These are phyloP conservation scores for Thelonectria blattea DNA, from an alignment of 2,329 filamentous ascomycete genomes.

Conservation along the genomic window DNA sequence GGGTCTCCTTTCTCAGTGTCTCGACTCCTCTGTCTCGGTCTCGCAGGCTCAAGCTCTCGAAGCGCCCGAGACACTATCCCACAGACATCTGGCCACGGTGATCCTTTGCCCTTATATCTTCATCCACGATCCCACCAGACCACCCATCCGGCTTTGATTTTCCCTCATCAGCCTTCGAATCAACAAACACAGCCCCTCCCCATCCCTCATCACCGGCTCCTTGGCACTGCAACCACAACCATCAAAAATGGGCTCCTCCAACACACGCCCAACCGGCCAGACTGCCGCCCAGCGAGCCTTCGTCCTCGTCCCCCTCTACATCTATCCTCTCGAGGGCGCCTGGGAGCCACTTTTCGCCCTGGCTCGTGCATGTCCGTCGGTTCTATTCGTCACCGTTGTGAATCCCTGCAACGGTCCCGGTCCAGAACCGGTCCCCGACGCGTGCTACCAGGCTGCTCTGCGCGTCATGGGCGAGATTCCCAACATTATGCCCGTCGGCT, in stretches of 20 bases:
- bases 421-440: slow-evolving; percentile 20
- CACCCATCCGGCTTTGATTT: background rate
- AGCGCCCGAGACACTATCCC: background rate
- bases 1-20: too few relatives aligned
- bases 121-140: background rate
- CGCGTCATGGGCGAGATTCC: slow-evolving; percentile 10
- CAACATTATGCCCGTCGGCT: slow-evolving; percentile 20
- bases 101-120: background rate
- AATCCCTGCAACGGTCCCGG: slow-evolving; percentile 24
- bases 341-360: slow-evolving; percentile 24
- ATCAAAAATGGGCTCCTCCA: slow-evolving; percentile 1
- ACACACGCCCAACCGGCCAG: background rate
- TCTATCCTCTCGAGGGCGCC: slow-evolving; percentile 21
- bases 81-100: background rate
- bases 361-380: slow-evolving; percentile 14
- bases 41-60: too few relatives aligned
- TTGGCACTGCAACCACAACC: background rate
- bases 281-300: slow-evolving; percentile 12
- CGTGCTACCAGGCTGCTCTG: slow-evolving; percentile 19
- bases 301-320: slow-evolving; percentile 25
- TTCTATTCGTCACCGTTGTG: slow-evolving; percentile 23
- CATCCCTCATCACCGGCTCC: background rate
- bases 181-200: too few relatives aligned
- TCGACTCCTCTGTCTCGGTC: too few relatives aligned
- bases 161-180: too few relatives aligned